A percentile compares a stretch with the other conserved stretches of the same genome.
These are phyloP conservation scores for Pseudevernia furfuracea DNA, from an alignment of 495 filamentous ascomycete species.

Conservation along the genomic window DNA sequence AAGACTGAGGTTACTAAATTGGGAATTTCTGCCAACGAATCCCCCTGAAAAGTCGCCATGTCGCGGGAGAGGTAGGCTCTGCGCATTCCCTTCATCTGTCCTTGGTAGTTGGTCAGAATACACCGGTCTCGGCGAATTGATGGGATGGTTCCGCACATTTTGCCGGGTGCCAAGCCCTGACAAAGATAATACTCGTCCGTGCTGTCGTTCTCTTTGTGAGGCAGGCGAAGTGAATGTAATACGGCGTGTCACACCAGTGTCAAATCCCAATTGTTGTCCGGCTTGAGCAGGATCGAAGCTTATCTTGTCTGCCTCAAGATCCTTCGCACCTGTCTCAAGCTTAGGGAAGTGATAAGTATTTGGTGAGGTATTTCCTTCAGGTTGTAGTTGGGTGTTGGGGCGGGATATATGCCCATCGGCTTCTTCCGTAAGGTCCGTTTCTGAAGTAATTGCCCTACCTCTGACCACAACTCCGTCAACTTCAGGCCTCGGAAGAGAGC, in stretches of 20 bases:
- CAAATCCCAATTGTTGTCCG: slow-evolving; percentile 32
- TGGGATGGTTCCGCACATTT: slow-evolving; percentile 37
- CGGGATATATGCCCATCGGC: neutral
- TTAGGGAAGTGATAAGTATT: slow-evolving; percentile 14
- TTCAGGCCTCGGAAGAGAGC: slow-evolving; percentile 1
- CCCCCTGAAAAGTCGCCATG: slow-evolving; percentile 36
- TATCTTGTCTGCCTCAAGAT: neutral
- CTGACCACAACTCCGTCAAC: slow-evolving; percentile 18
- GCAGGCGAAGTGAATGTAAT: slow-evolving; percentile 28
- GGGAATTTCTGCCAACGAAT: slow-evolving; percentile 58
- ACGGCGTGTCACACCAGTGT: slow-evolving; percentile 7
- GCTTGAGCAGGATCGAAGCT: neutral
- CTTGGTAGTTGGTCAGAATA: slow-evolving; percentile 13
- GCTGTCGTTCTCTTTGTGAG: slow-evolving; percentile 28
- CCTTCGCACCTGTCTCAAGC: neutral
- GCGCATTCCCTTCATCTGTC: neutral
- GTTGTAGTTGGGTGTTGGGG: neutral
- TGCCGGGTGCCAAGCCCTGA: slow-evolving; percentile 47
- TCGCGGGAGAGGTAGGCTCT: neutral
- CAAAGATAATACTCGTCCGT: slow-evolving; percentile 43
- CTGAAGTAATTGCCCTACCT: slow-evolving; percentile 13
- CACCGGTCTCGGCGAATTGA: slow-evolving; percentile 10
- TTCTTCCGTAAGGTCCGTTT: slow-evolving; percentile 9
- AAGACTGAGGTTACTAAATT: slow-evolving; percentile 60
- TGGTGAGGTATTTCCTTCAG: neutral